Percentiles rank a stretch among this genome's conserved stretches.
Conservation (phyloP, 2,329 filamentous ascomycete species). For the Ophiostoma pallidulum region DNA sequence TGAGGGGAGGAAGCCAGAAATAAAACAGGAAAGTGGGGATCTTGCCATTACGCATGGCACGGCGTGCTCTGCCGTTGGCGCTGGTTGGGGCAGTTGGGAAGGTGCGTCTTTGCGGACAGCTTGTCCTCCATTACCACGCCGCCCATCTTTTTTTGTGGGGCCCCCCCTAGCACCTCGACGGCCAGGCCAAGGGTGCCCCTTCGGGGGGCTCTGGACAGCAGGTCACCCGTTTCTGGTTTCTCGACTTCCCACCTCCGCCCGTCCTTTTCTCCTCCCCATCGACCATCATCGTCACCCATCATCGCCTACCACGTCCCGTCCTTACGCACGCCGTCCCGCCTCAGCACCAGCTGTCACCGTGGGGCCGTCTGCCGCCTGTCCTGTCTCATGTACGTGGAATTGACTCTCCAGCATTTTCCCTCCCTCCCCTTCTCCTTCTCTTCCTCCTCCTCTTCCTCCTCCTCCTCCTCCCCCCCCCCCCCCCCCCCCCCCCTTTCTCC, state of each 20-base stretch:
- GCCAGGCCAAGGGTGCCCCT: too few relatives aligned
- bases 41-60: too few relatives aligned
- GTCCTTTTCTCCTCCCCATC: slow-evolving; percentile 3
- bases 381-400: slow-evolving; percentile 7
- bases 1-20: too few relatives aligned
- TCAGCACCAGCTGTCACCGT: neutral
- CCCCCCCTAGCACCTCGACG: slow-evolving; percentile 4
- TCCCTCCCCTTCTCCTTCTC: neutral
- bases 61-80: too few relatives aligned
- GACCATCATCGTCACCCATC: slow-evolving; percentile 1
- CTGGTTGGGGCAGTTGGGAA: too few relatives aligned
- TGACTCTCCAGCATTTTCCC: neutral
- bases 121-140: slow-evolving; percentile 8
- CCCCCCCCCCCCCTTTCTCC: too few relatives aligned
- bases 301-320: neutral
- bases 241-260: slow-evolving; percentile 6
- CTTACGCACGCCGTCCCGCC: neutral
- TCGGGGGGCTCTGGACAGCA: neutral
- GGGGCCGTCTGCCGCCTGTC: slow-evolving; percentile 1
- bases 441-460: neutral
- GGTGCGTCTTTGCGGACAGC: slow-evolving; percentile 12
- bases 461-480: neutral
- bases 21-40: too few relatives aligned
- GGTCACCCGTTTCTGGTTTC: neutral
- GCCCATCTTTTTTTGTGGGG: slow-evolving; percentile 3